Conservation (phyloP, 441 rosid genomes). For the Lagerstroemia fauriei region DNA sequence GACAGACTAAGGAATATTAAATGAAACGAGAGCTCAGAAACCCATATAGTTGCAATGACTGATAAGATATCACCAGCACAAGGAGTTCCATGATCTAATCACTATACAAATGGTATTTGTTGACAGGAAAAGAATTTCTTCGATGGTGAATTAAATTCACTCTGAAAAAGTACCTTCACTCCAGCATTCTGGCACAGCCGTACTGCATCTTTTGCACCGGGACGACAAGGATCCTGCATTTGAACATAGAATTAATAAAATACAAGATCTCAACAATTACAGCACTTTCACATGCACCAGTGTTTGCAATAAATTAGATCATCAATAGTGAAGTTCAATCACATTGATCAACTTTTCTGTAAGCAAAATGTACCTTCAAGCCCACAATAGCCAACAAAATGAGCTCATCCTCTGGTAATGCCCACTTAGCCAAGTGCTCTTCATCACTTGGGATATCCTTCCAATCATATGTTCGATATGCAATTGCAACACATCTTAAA, state of each 20-base stretch:
- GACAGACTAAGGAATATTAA: neutral
- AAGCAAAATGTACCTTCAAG: slow-evolving; percentile 56
- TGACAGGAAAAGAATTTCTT: neutral
- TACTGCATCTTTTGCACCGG: slow-evolving; percentile 75
- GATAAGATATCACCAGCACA: neutral
- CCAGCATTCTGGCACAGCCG: slow-evolving; percentile 78
- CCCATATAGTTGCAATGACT: neutral
- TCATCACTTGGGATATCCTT: slow-evolving; percentile 71
- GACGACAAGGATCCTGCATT: slow-evolving; percentile 93
- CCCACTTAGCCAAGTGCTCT: slow-evolving; percentile 65
- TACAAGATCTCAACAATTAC: neutral
- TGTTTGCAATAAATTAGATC: neutral
- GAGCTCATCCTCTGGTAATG: slow-evolving; percentile 80
- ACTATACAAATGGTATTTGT: neutral
- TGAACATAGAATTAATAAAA: neutral
- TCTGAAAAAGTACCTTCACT: slow-evolving; percentile 59
- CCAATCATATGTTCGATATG: slow-evolving; percentile 63
- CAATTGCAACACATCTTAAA: slow-evolving; percentile 93
- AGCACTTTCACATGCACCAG: neutral
- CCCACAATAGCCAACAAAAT: slow-evolving; percentile 85
- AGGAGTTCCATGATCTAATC: neutral
- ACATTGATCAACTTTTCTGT: neutral
- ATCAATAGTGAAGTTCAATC: neutral
- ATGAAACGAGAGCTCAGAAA: neutral
- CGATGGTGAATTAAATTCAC: too few species aligned